Evolutionary conservation across 2,329 filamentous ascomycete genomes (phyloP), one percentile per base, ranked within the genome.

Genomic region (Calonectria pauciramosa): DNA sequence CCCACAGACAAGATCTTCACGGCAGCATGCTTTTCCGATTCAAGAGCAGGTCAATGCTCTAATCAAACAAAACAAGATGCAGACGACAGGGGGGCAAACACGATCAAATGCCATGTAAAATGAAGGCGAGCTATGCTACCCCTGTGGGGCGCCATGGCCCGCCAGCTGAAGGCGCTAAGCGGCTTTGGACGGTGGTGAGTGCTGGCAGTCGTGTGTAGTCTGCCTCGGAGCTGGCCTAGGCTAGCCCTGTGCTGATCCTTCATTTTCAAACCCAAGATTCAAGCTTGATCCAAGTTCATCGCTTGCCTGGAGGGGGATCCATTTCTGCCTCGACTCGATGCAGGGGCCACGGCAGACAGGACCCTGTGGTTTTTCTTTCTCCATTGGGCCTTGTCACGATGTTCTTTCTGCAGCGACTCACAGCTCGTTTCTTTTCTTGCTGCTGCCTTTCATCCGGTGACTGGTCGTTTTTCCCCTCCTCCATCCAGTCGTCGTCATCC

Each of bases 161-260:
- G 65, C 49, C 56, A 60, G 71, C 71, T 66, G 66, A 73, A 69
- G 66, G 32, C 71, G 71, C 71, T 73, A 73, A 52, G 49, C 41
- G 36, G 30, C 26, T 38, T 52, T 54, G 32, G 44, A 52, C 26
- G 38, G 9, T 47, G 32, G 64, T 56, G 34, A 44, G 23, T 56
- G 26, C 47, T 30, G 23, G 28, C 26, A 13, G 30, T 32, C 13
- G 14, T 26, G 20, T n/a, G 44, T 20, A 68, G 36, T 36, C 23
- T 68, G 66, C 32, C 34, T 59, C 23, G 52, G 34, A 11, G 23
- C 32, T 63, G 36, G 34, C 23, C 56, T 63, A 9, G 56, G 56
- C 23, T 63, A 41, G 56, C 23, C 38, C 36, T 38, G 56, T 23
- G 56, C 34, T 63, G 56, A 41, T 63, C 56, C 56, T 63, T 63